phyloP scores from a whole-genome alignment of 768 basidiomycete genomes.

The Tulasnella calospora region DNA sequence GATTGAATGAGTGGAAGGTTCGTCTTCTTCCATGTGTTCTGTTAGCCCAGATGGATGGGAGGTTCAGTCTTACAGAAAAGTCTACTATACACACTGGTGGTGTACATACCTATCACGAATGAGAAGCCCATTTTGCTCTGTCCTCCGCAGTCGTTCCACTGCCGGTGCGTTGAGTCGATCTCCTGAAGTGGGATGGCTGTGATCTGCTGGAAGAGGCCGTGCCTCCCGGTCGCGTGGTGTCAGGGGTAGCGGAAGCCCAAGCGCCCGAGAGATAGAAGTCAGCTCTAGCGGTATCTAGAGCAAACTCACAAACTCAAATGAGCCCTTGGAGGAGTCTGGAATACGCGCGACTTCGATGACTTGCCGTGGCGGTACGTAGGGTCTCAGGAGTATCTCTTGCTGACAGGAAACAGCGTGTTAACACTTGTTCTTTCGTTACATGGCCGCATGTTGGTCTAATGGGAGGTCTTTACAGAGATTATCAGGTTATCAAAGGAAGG shows the following conservation, averaged over 20 bases:
- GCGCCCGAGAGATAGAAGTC: constrained; percentile 30
- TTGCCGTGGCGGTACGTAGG: neutral
- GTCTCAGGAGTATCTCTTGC: neutral
- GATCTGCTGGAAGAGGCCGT: constrained; percentile 3
- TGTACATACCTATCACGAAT: constrained; percentile 53
- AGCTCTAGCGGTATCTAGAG: neutral
- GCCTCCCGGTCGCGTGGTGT: constrained; percentile 42
- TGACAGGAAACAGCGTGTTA: neutral
- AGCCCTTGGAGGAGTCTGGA: neutral
- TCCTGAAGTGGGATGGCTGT: neutral
- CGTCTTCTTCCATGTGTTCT: constrained; percentile 98
- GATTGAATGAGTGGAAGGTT: constrained; percentile 55
- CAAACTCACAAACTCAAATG: neutral
- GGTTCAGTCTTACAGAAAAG: neutral
- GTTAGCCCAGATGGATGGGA: neutral
- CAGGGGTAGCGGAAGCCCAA: constrained; percentile 41
- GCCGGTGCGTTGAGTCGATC: neutral
- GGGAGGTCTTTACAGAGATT: too few relatives aligned
- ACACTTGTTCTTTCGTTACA: neutral
- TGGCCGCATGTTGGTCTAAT: neutral
- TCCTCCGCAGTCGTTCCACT: neutral
- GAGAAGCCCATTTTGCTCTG: constrained; percentile 37
- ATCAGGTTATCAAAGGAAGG: neutral
- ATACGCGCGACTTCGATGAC: neutral
- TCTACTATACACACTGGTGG: neutral